Percentiles rank a stretch among this genome's conserved stretches.
phyloP scores from a whole-genome alignment of 306 rosid species.

The Acacia melanoxylon region DNA sequence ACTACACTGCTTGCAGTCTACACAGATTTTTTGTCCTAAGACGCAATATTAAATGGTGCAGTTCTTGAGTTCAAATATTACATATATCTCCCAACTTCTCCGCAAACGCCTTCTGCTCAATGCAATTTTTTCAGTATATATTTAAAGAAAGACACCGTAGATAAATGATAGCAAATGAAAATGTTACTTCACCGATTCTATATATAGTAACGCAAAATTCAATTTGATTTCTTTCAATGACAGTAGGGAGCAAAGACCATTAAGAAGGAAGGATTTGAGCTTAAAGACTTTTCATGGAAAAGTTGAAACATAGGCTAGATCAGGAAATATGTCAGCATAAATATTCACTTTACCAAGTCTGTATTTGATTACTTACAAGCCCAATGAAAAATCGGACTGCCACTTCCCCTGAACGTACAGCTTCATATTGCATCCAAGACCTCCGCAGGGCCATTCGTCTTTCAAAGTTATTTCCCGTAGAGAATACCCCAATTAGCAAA shows the following conservation, averaged over 20 bases:
- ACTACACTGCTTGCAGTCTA: neutral
- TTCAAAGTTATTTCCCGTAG: constrained; percentile 91
- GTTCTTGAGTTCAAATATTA: constrained; percentile 6
- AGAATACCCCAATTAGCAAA: constrained; percentile 81
- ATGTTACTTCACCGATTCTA: constrained; percentile 8
- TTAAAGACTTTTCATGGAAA: constrained; percentile 10
- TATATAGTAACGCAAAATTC: constrained; percentile 5
- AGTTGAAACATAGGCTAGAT: constrained; percentile 20
- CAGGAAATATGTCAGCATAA: constrained; percentile 9
- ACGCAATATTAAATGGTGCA: neutral
- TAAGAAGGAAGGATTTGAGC: constrained; percentile 16
- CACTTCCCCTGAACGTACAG: constrained; percentile 77
- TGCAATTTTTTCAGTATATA: constrained; percentile 9
- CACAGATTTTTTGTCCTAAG: neutral
- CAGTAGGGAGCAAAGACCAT: constrained; percentile 1
- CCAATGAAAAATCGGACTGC: constrained; percentile 93
- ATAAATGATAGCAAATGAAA: neutral
- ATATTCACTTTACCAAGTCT: constrained; percentile 18
- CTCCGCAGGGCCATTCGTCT: constrained; percentile 94
- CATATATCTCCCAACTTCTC: constrained; percentile 15
- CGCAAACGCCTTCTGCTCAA: constrained; percentile 17
- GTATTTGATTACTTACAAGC: constrained; percentile 67
- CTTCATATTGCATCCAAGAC: constrained; percentile 93
- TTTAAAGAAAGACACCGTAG: constrained; percentile 13
- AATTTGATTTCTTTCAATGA: constrained; percentile 17